Conservation (phyloP, 2,329 filamentous ascomycete genomes). For the Cladorrhinum sp. region DNA sequence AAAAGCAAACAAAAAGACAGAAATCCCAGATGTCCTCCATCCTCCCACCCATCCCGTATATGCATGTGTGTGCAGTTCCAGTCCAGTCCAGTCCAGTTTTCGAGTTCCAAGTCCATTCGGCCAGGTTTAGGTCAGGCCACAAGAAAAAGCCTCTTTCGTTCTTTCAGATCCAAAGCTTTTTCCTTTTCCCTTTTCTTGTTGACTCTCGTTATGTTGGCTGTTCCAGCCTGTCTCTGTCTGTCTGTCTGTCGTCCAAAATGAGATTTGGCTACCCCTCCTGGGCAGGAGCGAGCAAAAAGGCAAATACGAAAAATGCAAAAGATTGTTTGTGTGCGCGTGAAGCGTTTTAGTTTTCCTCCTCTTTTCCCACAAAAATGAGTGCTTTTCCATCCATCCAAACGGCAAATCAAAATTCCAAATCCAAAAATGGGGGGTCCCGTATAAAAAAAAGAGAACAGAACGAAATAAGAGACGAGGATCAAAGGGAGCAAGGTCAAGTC, state of each 20-base stretch:
- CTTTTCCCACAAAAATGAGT: not conserved
- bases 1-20: conserved; percentile 3
- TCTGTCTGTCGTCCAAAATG: conserved; percentile 9
- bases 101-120: not conserved
- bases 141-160: not conserved
- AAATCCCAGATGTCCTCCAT: not conserved
- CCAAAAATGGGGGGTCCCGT: not conserved
- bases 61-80: not conserved
- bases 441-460: not conserved
- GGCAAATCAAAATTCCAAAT: not conserved
- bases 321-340: not conserved
- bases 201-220: not conserved
- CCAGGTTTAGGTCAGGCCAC: not conserved
- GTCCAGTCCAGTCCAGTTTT: not conserved
- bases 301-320: not conserved
- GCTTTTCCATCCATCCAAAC: not conserved
- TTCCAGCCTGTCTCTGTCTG: not conserved
- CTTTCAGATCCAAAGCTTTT: not conserved
- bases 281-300: conserved; percentile 1
- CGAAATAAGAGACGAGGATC: not conserved
- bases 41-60: not conserved
- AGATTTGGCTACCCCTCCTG: not conserved
- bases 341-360: not conserved
- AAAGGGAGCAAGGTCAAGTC: not conserved
- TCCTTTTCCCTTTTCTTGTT: not conserved